Evolutionary conservation across 106 monocot genomes (phyloP), one percentile per base, ranked within the genome.

Genomic region (Dioscorea zingiberensis): DNA sequence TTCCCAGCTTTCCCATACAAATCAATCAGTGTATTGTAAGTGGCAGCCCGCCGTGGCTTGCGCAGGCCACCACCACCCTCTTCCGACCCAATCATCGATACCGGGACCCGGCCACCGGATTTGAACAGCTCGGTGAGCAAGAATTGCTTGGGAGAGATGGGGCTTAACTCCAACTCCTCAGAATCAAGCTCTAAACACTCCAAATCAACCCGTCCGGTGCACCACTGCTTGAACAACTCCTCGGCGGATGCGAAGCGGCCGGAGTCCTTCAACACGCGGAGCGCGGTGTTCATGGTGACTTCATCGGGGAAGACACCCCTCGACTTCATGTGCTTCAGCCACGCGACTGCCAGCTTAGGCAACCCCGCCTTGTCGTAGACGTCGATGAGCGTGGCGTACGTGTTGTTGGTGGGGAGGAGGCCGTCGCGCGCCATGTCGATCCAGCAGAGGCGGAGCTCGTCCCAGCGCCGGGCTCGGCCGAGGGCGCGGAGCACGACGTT

Each of bases 11-110:
- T 93, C 14, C 89, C 93, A 72, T 86, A 89, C 67, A 93, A 44
- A 78, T 93, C 93, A 32, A 93, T 93, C 63, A 93, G 62, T 0
- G 77, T 81, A 63, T 93, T 93, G 53, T 86, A 89, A 13, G 93
- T 93, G 18, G 83, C 85, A 8, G 85, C 83, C 19, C 83, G 85
- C 27, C 64, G 73, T 1, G 89, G 89, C 66, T 48, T 89, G 45
- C 69, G 65, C 13, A 30, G 55, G 11, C 71, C 62, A 19, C 71
- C 62, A 19, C 55, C 60, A 10, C 62, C 70, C 1, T 32, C 30
- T 30, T 3, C 54, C 5, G 48, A 62, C 12, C 54, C 47, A 18
- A 47, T 69, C 19, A 38, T 27, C 7, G 65, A 77, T 22, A 51
- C 30, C 3, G 67, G 66, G 1, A 48, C 57, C 0, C 78, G 57